phyloP scores from a whole-genome alignment of 2,329 filamentous ascomycete genomes.

The Fusarium nisikadoi region DNA sequence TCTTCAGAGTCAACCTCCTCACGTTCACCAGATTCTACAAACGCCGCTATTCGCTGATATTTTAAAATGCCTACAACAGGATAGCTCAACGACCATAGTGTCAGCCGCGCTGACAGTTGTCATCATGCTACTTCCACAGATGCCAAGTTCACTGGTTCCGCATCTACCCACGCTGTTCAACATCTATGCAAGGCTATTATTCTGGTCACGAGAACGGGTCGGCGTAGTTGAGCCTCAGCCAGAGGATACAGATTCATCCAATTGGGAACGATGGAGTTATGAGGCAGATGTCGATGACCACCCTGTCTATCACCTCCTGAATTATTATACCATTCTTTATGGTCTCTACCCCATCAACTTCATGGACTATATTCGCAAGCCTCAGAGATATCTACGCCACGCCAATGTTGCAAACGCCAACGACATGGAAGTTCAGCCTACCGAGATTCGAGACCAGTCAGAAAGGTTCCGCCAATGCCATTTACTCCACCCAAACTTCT shows the following conservation, averaged over 20 bases:
- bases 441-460: slow-evolving; percentile 79
- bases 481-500: slow-evolving; percentile 86
- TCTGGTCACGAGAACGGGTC: slow-evolving; percentile 74
- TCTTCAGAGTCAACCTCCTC: slow-evolving; percentile 80
- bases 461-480: slow-evolving; percentile 79
- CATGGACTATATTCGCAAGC: slow-evolving; percentile 86
- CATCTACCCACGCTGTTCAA: slow-evolving; percentile 81
- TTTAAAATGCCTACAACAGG: slow-evolving; percentile 77
- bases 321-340: slow-evolving; percentile 85
- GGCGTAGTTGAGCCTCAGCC: slow-evolving; percentile 51
- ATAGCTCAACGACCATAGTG: slow-evolving; percentile 81
- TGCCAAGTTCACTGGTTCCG: slow-evolving; percentile 76
- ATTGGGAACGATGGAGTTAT: slow-evolving; percentile 74
- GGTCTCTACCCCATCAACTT: slow-evolving; percentile 88
- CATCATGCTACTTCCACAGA: slow-evolving; percentile 85
- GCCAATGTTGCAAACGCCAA: slow-evolving; percentile 76
- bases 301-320: slow-evolving; percentile 72
- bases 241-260: slow-evolving; percentile 52
- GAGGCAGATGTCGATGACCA: slow-evolving; percentile 71
- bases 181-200: slow-evolving; percentile 81
- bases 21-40: slow-evolving; percentile 77
- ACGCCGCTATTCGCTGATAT: slow-evolving; percentile 78
- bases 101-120: slow-evolving; percentile 78
- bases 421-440: slow-evolving; percentile 81
- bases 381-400: slow-evolving; percentile 79